Base-by-base conservation (phyloP, 2,329 filamentous ascomycete species). In the Pseudonectria buxi region DNA sequence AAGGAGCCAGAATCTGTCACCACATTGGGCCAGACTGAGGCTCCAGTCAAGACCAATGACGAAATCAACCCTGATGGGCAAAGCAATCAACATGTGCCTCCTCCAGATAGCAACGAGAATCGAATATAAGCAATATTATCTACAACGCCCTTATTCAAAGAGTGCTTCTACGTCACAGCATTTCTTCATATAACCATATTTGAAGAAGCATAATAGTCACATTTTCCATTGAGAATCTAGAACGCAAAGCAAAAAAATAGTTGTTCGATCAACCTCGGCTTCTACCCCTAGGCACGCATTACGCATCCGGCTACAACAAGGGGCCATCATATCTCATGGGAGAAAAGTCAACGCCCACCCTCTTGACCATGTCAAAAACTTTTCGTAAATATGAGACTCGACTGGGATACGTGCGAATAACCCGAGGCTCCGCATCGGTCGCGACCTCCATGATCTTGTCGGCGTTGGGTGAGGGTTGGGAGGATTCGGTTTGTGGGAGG, bases 231-330 rank as follows among this genome's bases (percentile, higher is more conserved):
- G 24, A 47, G 49, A 51, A 47, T 54, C 57, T 57, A 63, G 49
- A 56, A 55, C 54, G 53, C 44, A 54, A 61, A 59, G 56, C 57
- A 61, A 61, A 56, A 68, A 68, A 68, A 65, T 67, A 65, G 66
- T 72, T 69, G 69, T 71, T 70, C 71, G 61, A 67, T 72, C 69
- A 69, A 72, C 70, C 67, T 72, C 62, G 64, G 61, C 62, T 66
- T 68, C 65, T 59, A 67, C 65, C 64, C 66, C 63, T 65, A 64
- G 61, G 64, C 62, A 61, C 62, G 57, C 57, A 60, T 62, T 63
- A 63, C 62, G 64, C 65, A 63, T 63, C 64, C 63, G 62, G 64
- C 64, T 65, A 66, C 57, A 68, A 64, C 66, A 69, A 68, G 63
- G 59, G 63, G 58, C 64, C 62, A 61, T 58, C 57, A 56, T 63